Conservation (phyloP, 163 green algal genomes). For the Chloroidium sp. region DNA sequence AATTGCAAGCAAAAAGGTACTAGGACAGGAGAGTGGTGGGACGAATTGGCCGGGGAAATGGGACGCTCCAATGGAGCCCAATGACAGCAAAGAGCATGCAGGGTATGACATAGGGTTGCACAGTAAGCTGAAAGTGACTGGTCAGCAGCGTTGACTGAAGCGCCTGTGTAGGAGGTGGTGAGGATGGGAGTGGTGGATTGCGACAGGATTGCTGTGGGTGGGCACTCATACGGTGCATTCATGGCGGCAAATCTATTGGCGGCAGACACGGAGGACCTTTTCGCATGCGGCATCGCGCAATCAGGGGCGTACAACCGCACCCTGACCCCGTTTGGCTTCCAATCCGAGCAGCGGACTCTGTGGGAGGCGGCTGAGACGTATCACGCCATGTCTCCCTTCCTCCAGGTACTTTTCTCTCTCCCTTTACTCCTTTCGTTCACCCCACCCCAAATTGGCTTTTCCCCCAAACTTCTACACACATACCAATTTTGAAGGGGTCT, state of each 20-base stretch:
- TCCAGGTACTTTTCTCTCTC: constrained; percentile 11
- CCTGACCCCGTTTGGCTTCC: constrained; percentile 97
- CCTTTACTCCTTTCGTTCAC: too few relatives aligned
- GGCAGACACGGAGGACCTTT: constrained; percentile 74
- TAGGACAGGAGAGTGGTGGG: too few relatives aligned
- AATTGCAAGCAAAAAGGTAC: too few relatives aligned
- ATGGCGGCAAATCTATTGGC: constrained; percentile 95
- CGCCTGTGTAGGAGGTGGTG: constrained; percentile 65
- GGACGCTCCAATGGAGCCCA: too few relatives aligned
- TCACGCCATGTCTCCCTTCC: constrained; percentile 73
- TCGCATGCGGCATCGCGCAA: constrained; percentile 70
- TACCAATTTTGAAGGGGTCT: too few relatives aligned
- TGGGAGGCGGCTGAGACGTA: constrained; percentile 94
- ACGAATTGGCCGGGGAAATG: too few relatives aligned
- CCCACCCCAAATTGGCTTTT: too few relatives aligned
- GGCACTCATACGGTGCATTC: constrained; percentile 90
- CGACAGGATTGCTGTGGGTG: constrained; percentile 68
- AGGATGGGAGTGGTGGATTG: constrained; percentile 66
- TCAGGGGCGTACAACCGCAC: constrained; percentile 96
- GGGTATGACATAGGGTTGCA: too few relatives aligned
- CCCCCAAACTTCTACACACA: too few relatives aligned
- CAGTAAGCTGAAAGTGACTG: neutral
- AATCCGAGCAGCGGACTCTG: constrained; percentile 69
- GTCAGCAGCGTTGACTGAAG: neutral
- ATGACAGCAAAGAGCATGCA: too few relatives aligned